Base-by-base conservation (phyloP, 495 filamentous ascomycete genomes). In the Lepidopterella palustris region DNA sequence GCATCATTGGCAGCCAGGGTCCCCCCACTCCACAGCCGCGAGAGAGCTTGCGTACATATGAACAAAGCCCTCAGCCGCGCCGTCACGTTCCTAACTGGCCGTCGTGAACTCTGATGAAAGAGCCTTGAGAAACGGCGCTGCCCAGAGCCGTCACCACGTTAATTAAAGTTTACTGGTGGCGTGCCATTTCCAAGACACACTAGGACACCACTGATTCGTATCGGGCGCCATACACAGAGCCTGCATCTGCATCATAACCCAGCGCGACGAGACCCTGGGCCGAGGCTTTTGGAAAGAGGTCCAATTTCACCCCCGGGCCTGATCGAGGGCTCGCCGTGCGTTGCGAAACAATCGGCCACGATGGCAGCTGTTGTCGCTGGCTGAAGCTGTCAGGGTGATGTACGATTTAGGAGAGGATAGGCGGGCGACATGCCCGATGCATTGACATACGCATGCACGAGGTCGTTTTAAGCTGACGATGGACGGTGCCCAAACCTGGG, bases 361-460 rank as follows among this genome's bases (percentile, higher is more conserved):
- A 18, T 42, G 35, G 35, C 35, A 18, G 35, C 35, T 18, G 35
- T 42, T 42, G 35, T 42, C 18, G 2, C 35, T 42, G 35, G 35
- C 35, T 42, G 35, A 42, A 42, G 5, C 18, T 3, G 47, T 27
- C 47, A 25, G 5, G 3, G 45, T 10, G 4, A 11, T 18, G 21
- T 23, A 24, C 23, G 28, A 27, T 39, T 53, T 53, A 29, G 32
- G 51, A 24, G 54, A 48, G 45, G 21, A 55, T 54, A 55, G 54
- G 35, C 58, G 63, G 51, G 58, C 48, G 55, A 32, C 24, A 13
- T 54, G 50, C 60, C 47, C 28, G 31, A 62, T 56, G 15, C 50
- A 53, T 57, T 20, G 53, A 39, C 23, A 25, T 45, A 45, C 56
- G 57, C 61, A 63, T 59, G 61, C 60, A 54, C 54, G 55, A 50